Base-by-base conservation (phyloP, 2,329 filamentous ascomycete genomes). In the Pseudogymnoascus sp. region DNA sequence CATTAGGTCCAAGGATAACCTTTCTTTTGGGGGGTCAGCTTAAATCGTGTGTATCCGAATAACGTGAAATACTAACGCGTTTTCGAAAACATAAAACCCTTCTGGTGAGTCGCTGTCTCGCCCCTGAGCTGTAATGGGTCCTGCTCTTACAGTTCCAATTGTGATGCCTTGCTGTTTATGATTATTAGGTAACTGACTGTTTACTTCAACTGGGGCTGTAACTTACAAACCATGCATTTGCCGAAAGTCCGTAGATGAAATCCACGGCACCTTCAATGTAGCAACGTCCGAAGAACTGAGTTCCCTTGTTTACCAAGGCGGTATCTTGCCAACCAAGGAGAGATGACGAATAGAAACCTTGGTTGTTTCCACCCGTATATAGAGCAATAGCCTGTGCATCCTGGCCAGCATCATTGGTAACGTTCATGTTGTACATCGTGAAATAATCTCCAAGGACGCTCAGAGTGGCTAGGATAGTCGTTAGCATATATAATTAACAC, bases 251-350 rank as follows among this genome's bases (percentile, higher is more conserved):
- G 69, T 84, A 85, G 64, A 83, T 79, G 67, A 84, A 83, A 66
- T 84, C 83, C 31, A 80, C 80, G 1, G 79, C 79, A 24, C 82
- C 81, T 40, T 79, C 77, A 64, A 85, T 83, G 61, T 80, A 77
- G 63, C 76, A 77, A 63, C 79, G 78, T 24, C 79, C 78, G 66
- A 82, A 84, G 44, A 84, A 69, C 66, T 84, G 76, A 63, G 75
- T 73, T 64, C 82, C 83, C 54, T 72, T 73, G 65, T 81, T 72
- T 44, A 71, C 66, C 13, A 79, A 74, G 39, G 80, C 63, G 1
- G 81, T 82, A 67, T 84, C 82, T 68, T 85, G 81, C 65, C 74
- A 80, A 10, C 81, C 80, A 24, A 74, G 74, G 65, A 85, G 75
- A 59, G 77, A 72, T 62, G 78, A 80, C 21, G 72, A 80, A 65